Evolutionary conservation across 2,329 filamentous ascomycete species (phyloP), one percentile per base, ranked within the genome.

Genomic region (Septoria petroselini): DNA sequence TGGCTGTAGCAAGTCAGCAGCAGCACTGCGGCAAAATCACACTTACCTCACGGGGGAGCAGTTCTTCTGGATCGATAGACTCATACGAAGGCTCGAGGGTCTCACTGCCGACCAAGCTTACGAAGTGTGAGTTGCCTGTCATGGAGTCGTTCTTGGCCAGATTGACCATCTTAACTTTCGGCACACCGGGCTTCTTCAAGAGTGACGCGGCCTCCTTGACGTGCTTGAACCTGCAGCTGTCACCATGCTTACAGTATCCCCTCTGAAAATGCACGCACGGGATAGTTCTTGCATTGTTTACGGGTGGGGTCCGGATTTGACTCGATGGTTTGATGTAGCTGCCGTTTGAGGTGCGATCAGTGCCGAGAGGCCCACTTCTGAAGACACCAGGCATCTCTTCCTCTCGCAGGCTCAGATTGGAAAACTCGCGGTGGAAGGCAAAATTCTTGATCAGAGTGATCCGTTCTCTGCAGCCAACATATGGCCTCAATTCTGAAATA

Each of bases 371-470:
- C 1, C 62, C 62, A n/a, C 65, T 69, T 50, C 76, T 72, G 57
- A 83, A 83, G 12, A 82, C 70, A 0, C 71, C 70, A 1, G 72
- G 73, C 7, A 82, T 66, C 48, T 80, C 74, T 29, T 76, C 74
- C 17, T 79, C 63, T 5, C 70, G 70, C 51, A 83, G 66, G 15
- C 70, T 72, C 17, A 83, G 71, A 34, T 70, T 73, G 37, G 70
- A 66, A 50, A 80, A 83, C 51, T 82, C 76, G 2, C 69, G 65
- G 54, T 78, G 76, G 53, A 80, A 78, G 2, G 68, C 68, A 18
- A 75, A 65, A n/a, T 72, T 73, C 50, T 73, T 73, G 35, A 84
- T 63, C 8, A 83, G 74, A 0, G 80, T 83, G 51, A 83, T 74
- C 1, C 62, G 55, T 18, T 78, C 71, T 40, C 33, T 39, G 50